Evolutionary conservation across 129 eudicot genomes (phyloP).

Genomic region (Flaveria bidentis): DNA sequence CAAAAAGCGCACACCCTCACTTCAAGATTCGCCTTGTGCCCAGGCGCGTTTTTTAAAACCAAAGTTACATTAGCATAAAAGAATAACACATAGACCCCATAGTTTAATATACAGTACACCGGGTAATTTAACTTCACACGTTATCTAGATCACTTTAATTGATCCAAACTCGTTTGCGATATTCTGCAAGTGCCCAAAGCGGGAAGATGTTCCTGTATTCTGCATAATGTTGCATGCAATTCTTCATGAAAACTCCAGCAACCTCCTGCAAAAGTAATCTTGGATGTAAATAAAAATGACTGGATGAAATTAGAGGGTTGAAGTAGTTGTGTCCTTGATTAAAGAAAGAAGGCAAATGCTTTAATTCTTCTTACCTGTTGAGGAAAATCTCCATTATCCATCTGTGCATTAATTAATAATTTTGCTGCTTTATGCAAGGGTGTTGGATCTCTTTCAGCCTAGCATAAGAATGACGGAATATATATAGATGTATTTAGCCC

Average conservation of each 20-base stretch:
- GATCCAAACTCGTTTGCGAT: conserved; percentile 45
- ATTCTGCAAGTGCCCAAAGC: conserved; percentile 55
- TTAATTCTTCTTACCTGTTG: conserved; percentile 37
- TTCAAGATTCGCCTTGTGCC: too few species aligned
- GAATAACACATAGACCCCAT: too few species aligned
- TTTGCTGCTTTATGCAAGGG: conserved; percentile 52
- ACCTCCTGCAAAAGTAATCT: conserved; percentile 31
- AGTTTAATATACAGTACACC: too few species aligned
- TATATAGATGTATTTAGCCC: not conserved
- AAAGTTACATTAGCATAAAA: too few species aligned
- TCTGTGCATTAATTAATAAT: conserved; percentile 38
- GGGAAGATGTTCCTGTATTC: conserved; percentile 48
- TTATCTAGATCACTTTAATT: conserved; percentile 14
- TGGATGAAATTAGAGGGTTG: not conserved
- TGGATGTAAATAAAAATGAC: not conserved
- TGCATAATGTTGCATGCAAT: conserved; percentile 47
- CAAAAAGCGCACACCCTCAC: too few species aligned
- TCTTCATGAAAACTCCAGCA: conserved; percentile 51
- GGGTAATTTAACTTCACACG: too few species aligned
- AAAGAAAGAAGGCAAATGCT: not conserved
- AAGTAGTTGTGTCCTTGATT: not conserved
- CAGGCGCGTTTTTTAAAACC: too few species aligned
- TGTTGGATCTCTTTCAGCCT: conserved; percentile 47
- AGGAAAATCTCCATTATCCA: conserved; percentile 50
- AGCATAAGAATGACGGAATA: not conserved